A percentile compares a stretch with the other conserved stretches of the same genome.
phyloP scores from a whole-genome alignment of 2,329 filamentous ascomycete genomes.

The Monilinia aucupariae region DNA sequence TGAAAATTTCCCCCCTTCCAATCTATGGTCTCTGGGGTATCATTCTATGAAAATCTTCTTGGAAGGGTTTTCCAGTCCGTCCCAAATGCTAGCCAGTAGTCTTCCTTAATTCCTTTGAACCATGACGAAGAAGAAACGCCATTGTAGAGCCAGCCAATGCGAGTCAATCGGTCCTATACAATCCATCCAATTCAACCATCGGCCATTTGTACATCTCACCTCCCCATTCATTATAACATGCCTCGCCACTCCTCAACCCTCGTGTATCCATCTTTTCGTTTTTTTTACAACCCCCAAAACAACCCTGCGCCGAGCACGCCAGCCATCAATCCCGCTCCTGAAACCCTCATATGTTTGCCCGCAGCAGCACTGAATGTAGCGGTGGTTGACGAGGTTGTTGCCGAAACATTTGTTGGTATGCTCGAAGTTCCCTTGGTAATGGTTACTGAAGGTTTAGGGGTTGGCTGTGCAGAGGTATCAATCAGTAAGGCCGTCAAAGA shows the following conservation, averaged over 20 bases:
- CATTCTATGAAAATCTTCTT: background rate
- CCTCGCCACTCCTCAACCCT: background rate
- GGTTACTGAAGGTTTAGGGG: background rate
- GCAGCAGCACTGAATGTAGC: background rate
- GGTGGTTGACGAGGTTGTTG: background rate
- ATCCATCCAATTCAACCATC: background rate
- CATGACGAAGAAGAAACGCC: background rate
- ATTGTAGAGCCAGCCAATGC: background rate
- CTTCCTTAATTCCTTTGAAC: background rate
- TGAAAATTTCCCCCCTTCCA: background rate
- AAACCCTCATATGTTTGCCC: background rate
- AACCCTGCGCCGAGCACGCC: background rate
- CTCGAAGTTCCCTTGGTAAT: background rate
- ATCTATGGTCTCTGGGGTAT: background rate
- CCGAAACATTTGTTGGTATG: background rate
- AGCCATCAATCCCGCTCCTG: background rate
- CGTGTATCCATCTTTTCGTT: background rate
- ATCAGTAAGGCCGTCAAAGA: conserved; percentile 7
- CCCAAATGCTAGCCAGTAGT: background rate
- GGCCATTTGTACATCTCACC: background rate
- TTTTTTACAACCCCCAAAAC: background rate
- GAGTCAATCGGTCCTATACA: background rate
- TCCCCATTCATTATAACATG: background rate
- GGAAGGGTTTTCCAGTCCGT: background rate
- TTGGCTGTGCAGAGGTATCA: conserved; percentile 6